phyloP scores from a whole-genome alignment of 2,329 filamentous ascomycete species.

The Xylaria sp. region DNA sequence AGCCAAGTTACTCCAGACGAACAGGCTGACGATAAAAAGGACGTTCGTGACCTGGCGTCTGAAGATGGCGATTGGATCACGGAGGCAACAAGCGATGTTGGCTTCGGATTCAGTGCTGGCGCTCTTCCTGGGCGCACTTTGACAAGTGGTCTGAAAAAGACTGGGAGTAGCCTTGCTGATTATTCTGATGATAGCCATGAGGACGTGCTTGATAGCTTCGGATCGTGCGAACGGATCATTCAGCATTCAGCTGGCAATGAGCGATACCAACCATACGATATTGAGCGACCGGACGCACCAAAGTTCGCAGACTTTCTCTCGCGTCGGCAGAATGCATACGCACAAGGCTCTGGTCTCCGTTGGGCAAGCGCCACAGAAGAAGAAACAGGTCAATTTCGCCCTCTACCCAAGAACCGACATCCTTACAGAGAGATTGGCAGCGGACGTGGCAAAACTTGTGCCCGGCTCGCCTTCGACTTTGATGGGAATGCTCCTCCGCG shows the following conservation, averaged over 20 bases:
- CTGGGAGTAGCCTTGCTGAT: constrained; percentile 59
- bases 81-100: constrained; percentile 50
- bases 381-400: constrained; percentile 14
- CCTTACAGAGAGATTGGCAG: constrained; percentile 35
- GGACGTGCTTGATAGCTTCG: constrained; percentile 24
- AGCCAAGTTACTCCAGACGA: neutral
- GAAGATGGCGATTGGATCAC: constrained; percentile 56
- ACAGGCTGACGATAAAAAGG: neutral
- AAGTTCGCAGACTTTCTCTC: constrained; percentile 37
- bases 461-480: constrained; percentile 38
- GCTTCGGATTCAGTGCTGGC: constrained; percentile 32
- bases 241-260: constrained; percentile 32
- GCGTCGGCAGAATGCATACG: constrained; percentile 33
- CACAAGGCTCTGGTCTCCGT: constrained; percentile 36
- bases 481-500: constrained; percentile 39
- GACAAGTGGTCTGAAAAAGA: constrained; percentile 38
- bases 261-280: constrained; percentile 27
- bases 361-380: constrained; percentile 25
- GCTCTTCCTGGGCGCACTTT: neutral
- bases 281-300: constrained; percentile 36
- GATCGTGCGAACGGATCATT: constrained; percentile 41
- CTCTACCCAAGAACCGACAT: constrained; percentile 34
- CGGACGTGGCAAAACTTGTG: constrained; percentile 24
- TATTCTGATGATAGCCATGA: constrained; percentile 53
- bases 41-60: constrained; percentile 11